These are phyloP conservation scores for Paramyrothecium sp. DNA, from an alignment of 2,329 filamentous ascomycete genomes.

Conservation along the genomic window DNA sequence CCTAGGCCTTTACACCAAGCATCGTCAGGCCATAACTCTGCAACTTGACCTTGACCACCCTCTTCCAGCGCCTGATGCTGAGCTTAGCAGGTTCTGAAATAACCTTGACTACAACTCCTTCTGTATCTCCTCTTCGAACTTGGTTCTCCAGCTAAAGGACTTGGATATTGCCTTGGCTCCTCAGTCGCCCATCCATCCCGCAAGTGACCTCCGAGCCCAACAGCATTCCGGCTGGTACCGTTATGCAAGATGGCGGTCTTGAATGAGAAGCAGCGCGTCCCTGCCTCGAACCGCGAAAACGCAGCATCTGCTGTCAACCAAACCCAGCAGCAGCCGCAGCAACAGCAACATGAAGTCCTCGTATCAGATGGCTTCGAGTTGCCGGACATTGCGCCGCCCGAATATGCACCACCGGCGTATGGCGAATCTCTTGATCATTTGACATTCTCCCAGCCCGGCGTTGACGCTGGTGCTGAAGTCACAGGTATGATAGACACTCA, in stretches of 20 bases:
- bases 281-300: neutral
- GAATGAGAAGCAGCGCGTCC: neutral
- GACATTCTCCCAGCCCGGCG: conserved; percentile 60
- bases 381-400: conserved; percentile 37
- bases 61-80: too few relatives aligned
- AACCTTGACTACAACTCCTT: too few relatives aligned
- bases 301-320: neutral
- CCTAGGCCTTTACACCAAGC: too few relatives aligned
- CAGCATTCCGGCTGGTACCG: neutral
- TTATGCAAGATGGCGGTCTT: neutral
- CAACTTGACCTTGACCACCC: too few relatives aligned
- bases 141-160: too few relatives aligned
- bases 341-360: conserved; percentile 17
- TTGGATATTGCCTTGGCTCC: neutral
- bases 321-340: neutral
- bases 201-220: too few relatives aligned
- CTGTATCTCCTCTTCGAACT: too few relatives aligned
- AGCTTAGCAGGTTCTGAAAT: too few relatives aligned
- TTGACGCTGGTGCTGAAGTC: conserved; percentile 60
- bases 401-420: conserved; percentile 55
- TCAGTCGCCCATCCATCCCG: neutral
- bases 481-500: conserved; percentile 38
- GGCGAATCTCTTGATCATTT: conserved; percentile 56
- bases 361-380: conserved; percentile 38
- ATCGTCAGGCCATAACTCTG: too few relatives aligned